Base-by-base conservation (phyloP, 2,329 filamentous ascomycete species). In the Neonectria sp. region DNA sequence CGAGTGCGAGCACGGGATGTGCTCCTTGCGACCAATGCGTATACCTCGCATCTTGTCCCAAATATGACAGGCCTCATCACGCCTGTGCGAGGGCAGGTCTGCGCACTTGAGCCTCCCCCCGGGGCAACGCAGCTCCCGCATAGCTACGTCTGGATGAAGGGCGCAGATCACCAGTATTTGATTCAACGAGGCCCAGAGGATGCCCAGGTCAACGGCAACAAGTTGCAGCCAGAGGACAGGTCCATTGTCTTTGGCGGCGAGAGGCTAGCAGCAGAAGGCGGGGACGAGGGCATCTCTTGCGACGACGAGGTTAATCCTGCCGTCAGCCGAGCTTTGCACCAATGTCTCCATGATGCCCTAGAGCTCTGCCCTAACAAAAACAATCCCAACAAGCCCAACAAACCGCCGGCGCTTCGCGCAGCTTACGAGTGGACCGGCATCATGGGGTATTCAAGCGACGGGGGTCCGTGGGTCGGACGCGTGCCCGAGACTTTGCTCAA, bases 1-100 rank as follows among this genome's bases (percentile, higher is more conserved):
- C n/a, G 9, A 9, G 40, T 57, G 13, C 24, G 27, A 4, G 24
- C 55, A 35, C 37, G 45, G 21, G 6, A 57, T 35, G 55, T 57
- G 11, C 33, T 57, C 24, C 37, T 43, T 17, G 55, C 55, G 1
- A 27, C 55, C 35, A 57, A 57, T 21, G 55, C 55, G 21, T 57
- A 37, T 21, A 45, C 55, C 6, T 24, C 55, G 15, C 35, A 57
- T 17, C 27, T 57, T 6, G 35, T 57, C 6, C n/a, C 35, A n/a
- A 24, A 24, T 1, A 35, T 57, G 33, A n/a, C 12, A 3, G 55
- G 24, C 2, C 27, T 11, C 15, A 29, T 57, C 7, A 12, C 6
- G 4, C 35, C 35, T 13, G 35, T 40, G 9, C 35, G 35, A 40
- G 35, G 35, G 2, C 35, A 40, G 35, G 35, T 40, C 35, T 40